phyloP scores from a whole-genome alignment of 495 filamentous ascomycete species.

The Aspergillus steynii region DNA sequence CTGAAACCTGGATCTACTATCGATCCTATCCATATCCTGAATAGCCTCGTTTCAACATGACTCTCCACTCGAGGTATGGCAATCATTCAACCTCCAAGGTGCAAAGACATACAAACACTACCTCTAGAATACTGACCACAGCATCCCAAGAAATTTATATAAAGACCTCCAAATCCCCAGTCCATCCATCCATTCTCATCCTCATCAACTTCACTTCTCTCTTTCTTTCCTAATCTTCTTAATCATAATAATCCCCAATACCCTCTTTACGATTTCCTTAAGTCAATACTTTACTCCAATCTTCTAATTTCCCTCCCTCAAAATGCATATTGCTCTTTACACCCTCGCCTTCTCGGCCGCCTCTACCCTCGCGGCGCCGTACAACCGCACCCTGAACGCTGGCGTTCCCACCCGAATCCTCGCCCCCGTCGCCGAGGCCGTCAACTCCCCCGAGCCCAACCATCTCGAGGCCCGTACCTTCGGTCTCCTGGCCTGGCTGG shows the following conservation, averaged over 20 bases:
- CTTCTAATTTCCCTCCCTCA: neutral
- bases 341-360: neutral
- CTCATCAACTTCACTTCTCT: neutral
- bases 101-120: neutral
- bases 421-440: neutral
- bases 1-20: neutral
- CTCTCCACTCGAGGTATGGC: neutral
- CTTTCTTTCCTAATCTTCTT: neutral
- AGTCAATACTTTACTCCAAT: neutral
- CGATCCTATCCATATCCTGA: neutral
- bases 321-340: neutral
- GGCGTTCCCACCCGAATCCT: neutral
- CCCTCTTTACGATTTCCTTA: neutral
- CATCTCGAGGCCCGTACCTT: neutral
- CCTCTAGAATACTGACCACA: neutral
- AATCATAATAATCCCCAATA: neutral
- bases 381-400: neutral
- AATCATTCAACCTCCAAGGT: neutral
- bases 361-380: neutral
- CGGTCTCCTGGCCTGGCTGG: neutral
- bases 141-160: neutral
- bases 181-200: neutral
- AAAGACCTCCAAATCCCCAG: neutral
- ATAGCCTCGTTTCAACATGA: neutral
- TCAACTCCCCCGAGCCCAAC: neutral